Conservation (phyloP, 441 rosid species). For the Pelargonium fulgidum region DNA sequence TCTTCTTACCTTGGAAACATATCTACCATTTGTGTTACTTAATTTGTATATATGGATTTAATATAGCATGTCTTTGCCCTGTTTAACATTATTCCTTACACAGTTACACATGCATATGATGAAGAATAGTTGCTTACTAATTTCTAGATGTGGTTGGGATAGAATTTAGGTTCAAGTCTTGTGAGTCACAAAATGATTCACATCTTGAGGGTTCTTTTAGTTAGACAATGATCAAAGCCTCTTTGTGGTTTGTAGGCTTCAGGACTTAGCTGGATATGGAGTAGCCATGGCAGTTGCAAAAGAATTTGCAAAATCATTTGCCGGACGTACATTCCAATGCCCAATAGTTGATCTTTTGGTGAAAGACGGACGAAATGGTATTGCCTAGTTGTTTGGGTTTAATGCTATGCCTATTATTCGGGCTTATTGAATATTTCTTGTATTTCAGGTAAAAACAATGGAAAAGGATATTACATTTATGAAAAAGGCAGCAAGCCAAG, state of each 20-base stretch:
- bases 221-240: slow-evolving; percentile 13
- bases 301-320: slow-evolving; percentile 52
- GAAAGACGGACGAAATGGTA: slow-evolving; percentile 78
- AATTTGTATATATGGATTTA: slow-evolving; percentile 3
- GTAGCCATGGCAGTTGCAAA: slow-evolving; percentile 57
- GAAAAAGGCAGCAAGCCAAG: slow-evolving; percentile 77
- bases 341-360: slow-evolving; percentile 65
- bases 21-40: slow-evolving; percentile 17
- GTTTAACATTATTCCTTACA: not conserved
- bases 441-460: slow-evolving; percentile 69
- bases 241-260: slow-evolving; percentile 53
- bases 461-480: slow-evolving; percentile 76
- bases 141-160: not conserved
- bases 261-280: slow-evolving; percentile 84
- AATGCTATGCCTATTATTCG: slow-evolving; percentile 6
- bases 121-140: not conserved
- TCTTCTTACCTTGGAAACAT: slow-evolving; percentile 24
- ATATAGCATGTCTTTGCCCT: not conserved
- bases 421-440: slow-evolving; percentile 10
- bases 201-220: not conserved
- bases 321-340: slow-evolving; percentile 49
- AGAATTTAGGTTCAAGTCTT: not conserved
- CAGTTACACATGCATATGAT: not conserved
- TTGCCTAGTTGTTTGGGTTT: slow-evolving; percentile 12
- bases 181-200: not conserved